Evolutionary conservation across 2,329 filamentous ascomycete species (phyloP).

Genomic region (Colletotrichum spaethianum): DNA sequence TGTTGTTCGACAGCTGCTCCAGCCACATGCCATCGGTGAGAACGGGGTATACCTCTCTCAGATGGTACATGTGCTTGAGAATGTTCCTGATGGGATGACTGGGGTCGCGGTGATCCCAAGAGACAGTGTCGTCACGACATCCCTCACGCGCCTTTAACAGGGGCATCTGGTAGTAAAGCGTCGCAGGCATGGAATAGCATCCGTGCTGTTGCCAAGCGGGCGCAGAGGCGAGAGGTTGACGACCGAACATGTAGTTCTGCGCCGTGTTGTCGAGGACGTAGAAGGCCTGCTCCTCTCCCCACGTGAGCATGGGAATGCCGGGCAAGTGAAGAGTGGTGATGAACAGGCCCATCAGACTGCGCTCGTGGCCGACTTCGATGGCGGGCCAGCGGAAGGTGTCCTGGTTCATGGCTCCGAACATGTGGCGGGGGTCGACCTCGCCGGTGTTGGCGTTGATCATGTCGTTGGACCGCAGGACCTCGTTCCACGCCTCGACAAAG

Average conservation of each 20-base stretch:
- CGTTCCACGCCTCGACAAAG: slow-evolving; percentile 67
- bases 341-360: slow-evolving; percentile 70
- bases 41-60: slow-evolving; percentile 69
- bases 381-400: slow-evolving; percentile 77
- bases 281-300: slow-evolving; percentile 77
- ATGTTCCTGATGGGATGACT: slow-evolving; percentile 73
- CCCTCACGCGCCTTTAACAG: slow-evolving; percentile 66
- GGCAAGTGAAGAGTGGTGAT: slow-evolving; percentile 72
- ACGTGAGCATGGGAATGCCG: slow-evolving; percentile 72
- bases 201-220: slow-evolving; percentile 77
- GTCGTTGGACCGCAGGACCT: slow-evolving; percentile 71
- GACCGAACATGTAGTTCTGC: slow-evolving; percentile 75
- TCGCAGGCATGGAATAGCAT: slow-evolving; percentile 70
- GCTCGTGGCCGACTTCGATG: slow-evolving; percentile 68
- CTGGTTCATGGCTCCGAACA: slow-evolving; percentile 76
- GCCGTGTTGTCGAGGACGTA: slow-evolving; percentile 76
- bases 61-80: slow-evolving; percentile 73
- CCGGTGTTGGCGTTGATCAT: slow-evolving; percentile 73
- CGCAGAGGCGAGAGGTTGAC: slow-evolving; percentile 72
- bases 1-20: slow-evolving; percentile 70
- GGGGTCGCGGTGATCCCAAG: slow-evolving; percentile 74
- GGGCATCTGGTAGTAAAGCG: slow-evolving; percentile 72
- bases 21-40: slow-evolving; percentile 74
- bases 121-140: slow-evolving; percentile 70
- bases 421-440: slow-evolving; percentile 73